Evolutionary conservation across 176 grass and related monocot genomes (phyloP).

Genomic region (Coix lacrymajobi): DNA sequence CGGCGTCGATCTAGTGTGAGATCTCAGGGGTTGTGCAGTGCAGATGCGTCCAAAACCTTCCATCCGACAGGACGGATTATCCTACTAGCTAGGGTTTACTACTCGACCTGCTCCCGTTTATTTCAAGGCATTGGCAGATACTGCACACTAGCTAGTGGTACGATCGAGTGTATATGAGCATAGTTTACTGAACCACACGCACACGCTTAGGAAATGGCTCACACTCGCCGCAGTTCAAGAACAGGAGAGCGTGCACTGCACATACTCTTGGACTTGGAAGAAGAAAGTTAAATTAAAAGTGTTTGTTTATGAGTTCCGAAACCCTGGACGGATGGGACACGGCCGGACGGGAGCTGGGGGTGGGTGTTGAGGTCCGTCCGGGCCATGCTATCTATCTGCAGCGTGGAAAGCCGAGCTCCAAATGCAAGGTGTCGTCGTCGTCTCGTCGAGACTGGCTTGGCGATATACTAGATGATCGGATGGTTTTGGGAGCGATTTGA

Average conservation of each 20-base stretch:
- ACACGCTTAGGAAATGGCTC: slow-evolving; percentile 31
- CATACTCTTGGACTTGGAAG: neutral
- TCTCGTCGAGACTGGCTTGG: neutral
- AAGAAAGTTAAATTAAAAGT: neutral
- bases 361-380: neutral
- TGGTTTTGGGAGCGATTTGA: slow-evolving; percentile 40
- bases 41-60: slow-evolving; percentile 25
- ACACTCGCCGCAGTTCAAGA: slow-evolving; percentile 11
- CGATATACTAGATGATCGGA: neutral
- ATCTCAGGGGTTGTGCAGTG: neutral
- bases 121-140: slow-evolving; percentile 3
- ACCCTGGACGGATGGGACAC: slow-evolving; percentile 29
- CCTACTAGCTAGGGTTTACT: neutral
- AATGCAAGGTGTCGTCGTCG: neutral
- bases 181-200: slow-evolving; percentile 1
- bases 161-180: no score
- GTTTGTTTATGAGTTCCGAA: slow-evolving; percentile 48
- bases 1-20: neutral
- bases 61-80: neutral
- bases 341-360: no score
- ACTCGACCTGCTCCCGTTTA: neutral
- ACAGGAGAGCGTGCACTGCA: neutral
- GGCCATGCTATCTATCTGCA: no score
- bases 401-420: slow-evolving; percentile 30
- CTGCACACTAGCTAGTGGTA: neutral